Conservation (phyloP, 208 protist species). For the Acanthamoeba rhysodes region DNA sequence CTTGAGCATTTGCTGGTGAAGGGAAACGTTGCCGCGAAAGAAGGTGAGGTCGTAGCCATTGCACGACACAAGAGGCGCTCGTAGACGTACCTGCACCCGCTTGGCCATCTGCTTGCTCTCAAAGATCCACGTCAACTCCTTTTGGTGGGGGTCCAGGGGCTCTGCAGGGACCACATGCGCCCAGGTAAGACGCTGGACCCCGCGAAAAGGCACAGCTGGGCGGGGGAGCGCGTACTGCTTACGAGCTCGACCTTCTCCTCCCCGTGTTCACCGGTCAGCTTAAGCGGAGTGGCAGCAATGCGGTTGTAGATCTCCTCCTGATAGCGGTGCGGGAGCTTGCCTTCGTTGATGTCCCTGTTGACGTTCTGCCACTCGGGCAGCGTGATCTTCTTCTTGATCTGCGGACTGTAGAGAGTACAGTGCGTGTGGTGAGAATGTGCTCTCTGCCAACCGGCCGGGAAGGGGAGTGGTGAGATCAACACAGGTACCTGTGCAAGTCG, state of each 20-base stretch:
- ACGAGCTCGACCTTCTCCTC: not conserved
- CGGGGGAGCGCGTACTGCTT: not conserved
- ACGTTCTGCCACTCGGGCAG: slow-evolving; percentile 95
- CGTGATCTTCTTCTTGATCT: slow-evolving; percentile 96
- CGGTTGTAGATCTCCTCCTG: slow-evolving; percentile 95
- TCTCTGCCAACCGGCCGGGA: not conserved
- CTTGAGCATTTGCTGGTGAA: slow-evolving; percentile 65
- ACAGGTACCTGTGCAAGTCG: slow-evolving; percentile 94
- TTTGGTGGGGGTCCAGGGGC: slow-evolving; percentile 7
- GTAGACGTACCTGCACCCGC: not conserved
- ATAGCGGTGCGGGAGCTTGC: slow-evolving; percentile 93
- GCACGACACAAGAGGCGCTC: not conserved
- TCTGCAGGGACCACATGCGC: not conserved
- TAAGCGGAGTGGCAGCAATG: slow-evolving; percentile 94
- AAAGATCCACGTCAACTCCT: slow-evolving; percentile 56
- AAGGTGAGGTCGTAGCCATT: not conserved
- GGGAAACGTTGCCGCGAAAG: not conserved
- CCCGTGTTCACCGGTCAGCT: slow-evolving; percentile 89
- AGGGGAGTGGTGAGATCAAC: not conserved
- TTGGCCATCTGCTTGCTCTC: slow-evolving; percentile 75
- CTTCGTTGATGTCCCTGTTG: slow-evolving; percentile 97
- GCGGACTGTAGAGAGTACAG: slow-evolving; percentile 85
- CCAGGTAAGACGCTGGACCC: no score
- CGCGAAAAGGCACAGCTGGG: no score
- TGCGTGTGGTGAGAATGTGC: not conserved